Conservation (phyloP, 2,329 filamentous ascomycete species). For the Trichophyton simii region DNA sequence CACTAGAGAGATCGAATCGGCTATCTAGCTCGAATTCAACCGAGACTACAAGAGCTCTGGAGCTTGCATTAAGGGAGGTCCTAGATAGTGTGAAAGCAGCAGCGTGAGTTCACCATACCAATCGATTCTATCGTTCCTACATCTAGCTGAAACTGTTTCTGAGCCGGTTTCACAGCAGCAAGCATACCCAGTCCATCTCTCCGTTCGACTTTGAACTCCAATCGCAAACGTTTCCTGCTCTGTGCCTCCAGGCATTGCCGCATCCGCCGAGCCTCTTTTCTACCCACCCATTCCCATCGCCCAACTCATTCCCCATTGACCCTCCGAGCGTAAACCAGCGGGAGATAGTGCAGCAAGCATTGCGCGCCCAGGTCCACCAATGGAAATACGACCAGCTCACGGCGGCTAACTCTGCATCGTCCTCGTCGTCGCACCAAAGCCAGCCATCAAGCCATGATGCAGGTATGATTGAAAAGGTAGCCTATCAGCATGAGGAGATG, state of each 20-base stretch:
- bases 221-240: conserved; percentile 69
- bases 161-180: conserved; percentile 26
- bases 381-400: conserved; percentile 44
- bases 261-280: conserved; percentile 73
- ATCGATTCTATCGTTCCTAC: background rate
- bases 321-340: conserved; percentile 63
- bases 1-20: conserved; percentile 7
- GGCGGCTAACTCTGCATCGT: background rate
- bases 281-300: conserved; percentile 62
- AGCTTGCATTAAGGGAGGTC: conserved; percentile 73
- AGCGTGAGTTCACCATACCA: conserved; percentile 45
- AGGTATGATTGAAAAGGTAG: conserved; percentile 30
- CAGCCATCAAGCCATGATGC: conserved; percentile 27
- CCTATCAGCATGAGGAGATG: conserved; percentile 52
- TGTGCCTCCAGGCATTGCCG: conserved; percentile 69
- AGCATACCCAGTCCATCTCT: conserved; percentile 29
- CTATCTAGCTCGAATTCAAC: conserved; percentile 33
- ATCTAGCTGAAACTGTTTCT: conserved; percentile 2
- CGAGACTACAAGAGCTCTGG: conserved; percentile 71
- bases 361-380: conserved; percentile 53
- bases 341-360: conserved; percentile 55
- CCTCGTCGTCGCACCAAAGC: conserved; percentile 29
- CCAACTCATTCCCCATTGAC: conserved; percentile 67
- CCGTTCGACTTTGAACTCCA: conserved; percentile 73
- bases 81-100: conserved; percentile 70